These are phyloP conservation scores for Darksidea phi DNA, from an alignment of 495 filamentous ascomycete genomes.

Conservation along the genomic window DNA sequence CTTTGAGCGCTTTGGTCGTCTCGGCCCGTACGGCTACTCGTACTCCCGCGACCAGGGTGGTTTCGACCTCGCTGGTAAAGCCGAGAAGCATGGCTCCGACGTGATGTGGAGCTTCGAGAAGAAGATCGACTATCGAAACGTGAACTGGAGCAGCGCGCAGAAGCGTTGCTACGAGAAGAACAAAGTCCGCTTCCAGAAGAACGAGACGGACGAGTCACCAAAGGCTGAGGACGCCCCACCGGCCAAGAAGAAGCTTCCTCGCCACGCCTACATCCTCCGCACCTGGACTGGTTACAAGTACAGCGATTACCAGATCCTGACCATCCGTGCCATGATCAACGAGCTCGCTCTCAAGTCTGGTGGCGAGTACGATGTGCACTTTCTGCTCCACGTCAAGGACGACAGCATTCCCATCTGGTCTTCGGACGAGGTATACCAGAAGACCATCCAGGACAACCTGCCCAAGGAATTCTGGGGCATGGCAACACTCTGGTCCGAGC, in stretches of 20 bases:
- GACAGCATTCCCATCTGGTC: slow-evolving; percentile 54
- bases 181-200: slow-evolving; percentile 41
- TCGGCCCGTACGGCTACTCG: slow-evolving; percentile 47
- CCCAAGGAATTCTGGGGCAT: slow-evolving; percentile 58
- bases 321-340: slow-evolving; percentile 56
- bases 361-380: slow-evolving; percentile 59
- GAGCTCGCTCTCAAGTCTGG: slow-evolving; percentile 56
- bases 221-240: slow-evolving; percentile 16
- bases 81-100: slow-evolving; percentile 41
- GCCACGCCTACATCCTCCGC: slow-evolving; percentile 45
- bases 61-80: slow-evolving; percentile 38
- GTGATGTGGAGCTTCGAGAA: slow-evolving; percentile 38
- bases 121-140: slow-evolving; percentile 41
- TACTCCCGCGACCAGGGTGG: slow-evolving; percentile 42
- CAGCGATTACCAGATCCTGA: slow-evolving; percentile 43
- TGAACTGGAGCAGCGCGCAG: slow-evolving; percentile 45
- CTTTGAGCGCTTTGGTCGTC: slow-evolving; percentile 46
- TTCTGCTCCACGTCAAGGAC: slow-evolving; percentile 60
- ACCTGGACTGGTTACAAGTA: slow-evolving; percentile 46
- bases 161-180: slow-evolving; percentile 45
- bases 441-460: slow-evolving; percentile 52
- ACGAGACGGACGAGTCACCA: slow-evolving; percentile 11
- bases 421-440: slow-evolving; percentile 50
- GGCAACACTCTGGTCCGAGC: slow-evolving; percentile 56
- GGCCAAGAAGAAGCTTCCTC: slow-evolving; percentile 39